These are phyloP conservation scores for Termitomyces sp. DNA, from an alignment of 768 basidiomycete genomes.

Conservation along the genomic window DNA sequence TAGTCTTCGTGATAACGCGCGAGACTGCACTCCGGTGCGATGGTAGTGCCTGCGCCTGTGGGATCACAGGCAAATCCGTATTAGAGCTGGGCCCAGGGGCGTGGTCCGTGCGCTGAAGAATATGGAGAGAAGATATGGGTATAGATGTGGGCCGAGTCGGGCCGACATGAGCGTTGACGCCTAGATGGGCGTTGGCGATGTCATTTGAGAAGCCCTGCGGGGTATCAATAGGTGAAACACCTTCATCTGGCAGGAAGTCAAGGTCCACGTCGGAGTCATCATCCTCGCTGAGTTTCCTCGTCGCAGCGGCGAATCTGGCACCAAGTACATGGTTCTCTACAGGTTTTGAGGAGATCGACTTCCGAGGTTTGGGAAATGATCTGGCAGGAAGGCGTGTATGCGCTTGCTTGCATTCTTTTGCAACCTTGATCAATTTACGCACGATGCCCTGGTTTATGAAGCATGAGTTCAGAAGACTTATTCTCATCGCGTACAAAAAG, in stretches of 20 bases:
- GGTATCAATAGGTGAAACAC: slow-evolving; percentile 21
- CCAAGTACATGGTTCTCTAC: slow-evolving; percentile 46
- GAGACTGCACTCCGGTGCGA: slow-evolving; percentile 62
- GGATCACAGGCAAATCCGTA: slow-evolving; percentile 25
- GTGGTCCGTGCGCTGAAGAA: slow-evolving; percentile 25
- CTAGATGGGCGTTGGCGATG: slow-evolving; percentile 44
- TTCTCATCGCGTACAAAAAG: neutral
- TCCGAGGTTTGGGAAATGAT: slow-evolving; percentile 21
- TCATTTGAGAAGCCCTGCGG: slow-evolving; percentile 33
- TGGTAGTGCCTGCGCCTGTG: slow-evolving; percentile 38
- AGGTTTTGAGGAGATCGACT: slow-evolving; percentile 29
- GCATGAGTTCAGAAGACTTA: neutral
- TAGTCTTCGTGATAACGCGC: slow-evolving; percentile 73
- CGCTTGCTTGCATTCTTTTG: slow-evolving; percentile 71
- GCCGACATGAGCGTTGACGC: slow-evolving; percentile 28
- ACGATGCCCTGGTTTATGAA: slow-evolving; percentile 57
- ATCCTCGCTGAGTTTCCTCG: slow-evolving; percentile 36
- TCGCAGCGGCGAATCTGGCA: slow-evolving; percentile 61
- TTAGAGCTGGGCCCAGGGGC: slow-evolving; percentile 24
- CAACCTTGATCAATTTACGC: slow-evolving; percentile 75
- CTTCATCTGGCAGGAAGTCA: slow-evolving; percentile 60
- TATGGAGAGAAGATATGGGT: slow-evolving; percentile 48
- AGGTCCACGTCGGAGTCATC: slow-evolving; percentile 73
- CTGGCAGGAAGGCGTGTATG: slow-evolving; percentile 41
- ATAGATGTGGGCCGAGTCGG: slow-evolving; percentile 39